These are phyloP conservation scores for Colletotrichum abscissum DNA, from an alignment of 2,329 filamentous ascomycete genomes.

Conservation along the genomic window DNA sequence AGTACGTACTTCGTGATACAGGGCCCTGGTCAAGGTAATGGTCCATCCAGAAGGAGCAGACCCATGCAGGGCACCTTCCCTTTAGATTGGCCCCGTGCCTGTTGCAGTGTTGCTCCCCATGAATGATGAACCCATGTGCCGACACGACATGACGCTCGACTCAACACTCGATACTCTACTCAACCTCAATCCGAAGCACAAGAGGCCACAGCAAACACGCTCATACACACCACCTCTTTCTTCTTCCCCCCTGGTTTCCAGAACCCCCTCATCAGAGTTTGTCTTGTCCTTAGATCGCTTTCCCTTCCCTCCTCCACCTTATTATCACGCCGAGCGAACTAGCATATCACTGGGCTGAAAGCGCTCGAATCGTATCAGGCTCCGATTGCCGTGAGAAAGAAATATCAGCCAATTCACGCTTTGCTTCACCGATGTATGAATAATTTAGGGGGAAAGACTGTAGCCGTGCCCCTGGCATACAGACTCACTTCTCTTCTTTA, in stretches of 20 bases:
- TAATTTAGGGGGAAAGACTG: not conserved
- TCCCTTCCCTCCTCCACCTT: not conserved
- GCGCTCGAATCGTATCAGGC: not conserved
- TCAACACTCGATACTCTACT: not conserved
- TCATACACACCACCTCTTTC: not conserved
- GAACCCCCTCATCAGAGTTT: not conserved
- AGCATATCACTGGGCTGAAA: not conserved
- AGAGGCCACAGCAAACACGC: not conserved
- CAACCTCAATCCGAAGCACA: not conserved
- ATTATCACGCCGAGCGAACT: not conserved
- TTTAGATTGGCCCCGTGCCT: not conserved
- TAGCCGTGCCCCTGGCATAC: not conserved
- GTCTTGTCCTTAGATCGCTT: not conserved
- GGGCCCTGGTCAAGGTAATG: not conserved
- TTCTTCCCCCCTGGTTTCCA: not conserved
- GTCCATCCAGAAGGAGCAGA: not conserved
- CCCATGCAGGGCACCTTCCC: not conserved
- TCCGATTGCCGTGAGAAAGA: not conserved
- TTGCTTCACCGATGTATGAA: not conserved
- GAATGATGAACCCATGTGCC: not conserved
- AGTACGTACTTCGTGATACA: too few relatives aligned
- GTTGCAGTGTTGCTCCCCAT: not conserved
- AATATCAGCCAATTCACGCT: not conserved
- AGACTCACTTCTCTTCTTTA: not conserved
- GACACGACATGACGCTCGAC: not conserved